Evolutionary conservation across 169 alveolate genomes (phyloP).

Genomic region (Babesia caballi): DNA sequence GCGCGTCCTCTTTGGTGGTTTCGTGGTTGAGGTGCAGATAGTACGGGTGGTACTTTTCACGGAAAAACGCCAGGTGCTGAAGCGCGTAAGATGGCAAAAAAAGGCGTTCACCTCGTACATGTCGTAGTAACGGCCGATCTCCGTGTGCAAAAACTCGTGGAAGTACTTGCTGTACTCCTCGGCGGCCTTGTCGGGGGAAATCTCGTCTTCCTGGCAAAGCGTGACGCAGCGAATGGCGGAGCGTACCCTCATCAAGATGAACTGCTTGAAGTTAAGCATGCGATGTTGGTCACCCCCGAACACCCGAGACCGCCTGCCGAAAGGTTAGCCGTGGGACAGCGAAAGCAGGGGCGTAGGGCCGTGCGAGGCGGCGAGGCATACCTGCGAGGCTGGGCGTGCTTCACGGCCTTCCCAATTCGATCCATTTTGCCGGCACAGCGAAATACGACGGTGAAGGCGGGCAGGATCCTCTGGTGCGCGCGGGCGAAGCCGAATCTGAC

Average conservation of each 20-base stretch:
- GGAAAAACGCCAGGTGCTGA: slow-evolving; percentile 61
- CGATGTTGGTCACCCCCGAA: slow-evolving; percentile 48
- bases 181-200: slow-evolving; percentile 65
- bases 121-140: slow-evolving; percentile 55
- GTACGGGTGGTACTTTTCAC: slow-evolving; percentile 64
- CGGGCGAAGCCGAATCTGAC: no score
- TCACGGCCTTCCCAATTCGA: slow-evolving; percentile 4
- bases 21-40: slow-evolving; percentile 42
- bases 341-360: no score
- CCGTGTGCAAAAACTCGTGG: slow-evolving; percentile 32
- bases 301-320: slow-evolving; percentile 8
- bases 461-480: no score
- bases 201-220: slow-evolving; percentile 56
- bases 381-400: slow-evolving; percentile 20
- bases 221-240: no score
- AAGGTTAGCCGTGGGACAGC: not conserved
- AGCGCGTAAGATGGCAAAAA: not conserved
- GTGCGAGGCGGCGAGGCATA: not conserved
- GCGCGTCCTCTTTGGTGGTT: slow-evolving; percentile 4
- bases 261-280: slow-evolving; percentile 63
- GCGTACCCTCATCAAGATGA: slow-evolving; percentile 52
- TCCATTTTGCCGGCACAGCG: not conserved
- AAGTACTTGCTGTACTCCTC: slow-evolving; percentile 56
- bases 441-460: no score
- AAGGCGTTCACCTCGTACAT: slow-evolving; percentile 38